phyloP scores from a whole-genome alignment of 1,284 basidiomycete species.

The Cystobasidium slooffiae region DNA sequence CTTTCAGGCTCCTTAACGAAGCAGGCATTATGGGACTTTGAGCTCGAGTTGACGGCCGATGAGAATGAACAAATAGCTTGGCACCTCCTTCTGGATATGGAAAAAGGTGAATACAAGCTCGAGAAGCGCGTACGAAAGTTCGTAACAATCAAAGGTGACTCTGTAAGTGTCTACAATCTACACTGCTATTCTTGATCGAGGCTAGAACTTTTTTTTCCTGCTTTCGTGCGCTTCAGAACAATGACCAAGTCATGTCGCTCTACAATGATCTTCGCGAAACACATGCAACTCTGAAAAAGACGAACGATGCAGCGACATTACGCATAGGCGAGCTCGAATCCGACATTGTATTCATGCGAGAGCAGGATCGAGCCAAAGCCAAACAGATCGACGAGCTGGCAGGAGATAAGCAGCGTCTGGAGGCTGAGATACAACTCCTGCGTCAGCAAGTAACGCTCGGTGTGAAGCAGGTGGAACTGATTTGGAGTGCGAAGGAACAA shows the following conservation, averaged over 20 bases:
- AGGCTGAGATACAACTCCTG: constrained; percentile 10
- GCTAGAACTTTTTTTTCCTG: background rate
- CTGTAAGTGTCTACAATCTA: background rate
- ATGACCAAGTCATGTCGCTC: background rate
- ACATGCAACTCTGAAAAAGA: background rate
- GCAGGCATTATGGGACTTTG: constrained; percentile 26
- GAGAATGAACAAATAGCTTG: constrained; percentile 12
- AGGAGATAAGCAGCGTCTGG: constrained; percentile 7
- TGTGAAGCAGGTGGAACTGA: constrained; percentile 23
- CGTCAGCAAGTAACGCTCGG: constrained; percentile 19
- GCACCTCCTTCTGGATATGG: constrained; percentile 16
- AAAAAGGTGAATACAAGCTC: constrained; percentile 5
- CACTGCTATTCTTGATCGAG: background rate
- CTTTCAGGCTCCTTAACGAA: constrained; percentile 1
- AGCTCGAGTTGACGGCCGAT: constrained; percentile 4
- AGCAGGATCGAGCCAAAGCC: constrained; percentile 7
- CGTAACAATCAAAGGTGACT: background rate
- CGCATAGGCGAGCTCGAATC: constrained; percentile 1
- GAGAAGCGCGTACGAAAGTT: constrained; percentile 29
- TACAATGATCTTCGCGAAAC: constrained; percentile 13
- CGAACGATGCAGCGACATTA: constrained; percentile 3
- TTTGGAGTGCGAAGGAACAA: constrained; percentile 19
- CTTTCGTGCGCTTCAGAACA: background rate
- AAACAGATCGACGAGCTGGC: constrained; percentile 1
- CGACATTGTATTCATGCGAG: constrained; percentile 6